phyloP scores from a whole-genome alignment of 2,329 filamentous ascomycete species.

The Whalleya microplaca region DNA sequence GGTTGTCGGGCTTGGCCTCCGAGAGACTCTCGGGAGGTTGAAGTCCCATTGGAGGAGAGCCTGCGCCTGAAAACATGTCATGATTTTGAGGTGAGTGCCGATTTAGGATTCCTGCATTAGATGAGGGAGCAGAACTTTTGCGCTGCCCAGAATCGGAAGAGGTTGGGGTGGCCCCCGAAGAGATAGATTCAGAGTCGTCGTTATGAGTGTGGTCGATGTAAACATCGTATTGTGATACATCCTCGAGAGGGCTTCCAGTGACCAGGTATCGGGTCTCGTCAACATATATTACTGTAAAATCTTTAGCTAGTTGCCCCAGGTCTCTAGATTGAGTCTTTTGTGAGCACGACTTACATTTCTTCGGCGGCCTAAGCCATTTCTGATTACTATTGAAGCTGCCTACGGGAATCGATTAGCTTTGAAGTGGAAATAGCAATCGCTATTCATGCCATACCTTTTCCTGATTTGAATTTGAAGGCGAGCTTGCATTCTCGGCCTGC shows the following conservation, averaged over 20 bases:
- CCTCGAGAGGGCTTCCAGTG: constrained; percentile 29
- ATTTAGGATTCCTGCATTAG: neutral
- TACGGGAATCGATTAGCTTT: constrained; percentile 8
- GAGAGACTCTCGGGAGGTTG: constrained; percentile 4
- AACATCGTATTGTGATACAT: constrained; percentile 24
- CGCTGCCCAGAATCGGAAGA: constrained; percentile 5
- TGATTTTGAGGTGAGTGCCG: constrained; percentile 5
- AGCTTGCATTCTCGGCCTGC: constrained; percentile 39
- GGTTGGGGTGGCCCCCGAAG: constrained; percentile 12
- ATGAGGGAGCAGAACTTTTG: neutral
- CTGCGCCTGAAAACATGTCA: constrained; percentile 5
- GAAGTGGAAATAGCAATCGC: neutral
- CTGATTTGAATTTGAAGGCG: constrained; percentile 40
- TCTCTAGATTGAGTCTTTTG: neutral
- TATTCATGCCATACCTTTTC: constrained; percentile 31
- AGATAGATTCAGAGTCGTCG: constrained; percentile 14
- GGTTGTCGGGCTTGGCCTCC: constrained; percentile 8
- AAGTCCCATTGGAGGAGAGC: neutral
- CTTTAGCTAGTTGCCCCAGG: constrained; percentile 10
- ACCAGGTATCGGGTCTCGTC: constrained; percentile 35
- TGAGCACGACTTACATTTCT: constrained; percentile 27
- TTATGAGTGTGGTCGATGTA: constrained; percentile 21
- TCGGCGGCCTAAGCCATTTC: constrained; percentile 36
- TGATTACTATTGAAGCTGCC: constrained; percentile 35
- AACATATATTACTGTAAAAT: constrained; percentile 35